phyloP scores from a whole-genome alignment of 2,329 filamentous ascomycete genomes.

The Amauroascus niger region DNA sequence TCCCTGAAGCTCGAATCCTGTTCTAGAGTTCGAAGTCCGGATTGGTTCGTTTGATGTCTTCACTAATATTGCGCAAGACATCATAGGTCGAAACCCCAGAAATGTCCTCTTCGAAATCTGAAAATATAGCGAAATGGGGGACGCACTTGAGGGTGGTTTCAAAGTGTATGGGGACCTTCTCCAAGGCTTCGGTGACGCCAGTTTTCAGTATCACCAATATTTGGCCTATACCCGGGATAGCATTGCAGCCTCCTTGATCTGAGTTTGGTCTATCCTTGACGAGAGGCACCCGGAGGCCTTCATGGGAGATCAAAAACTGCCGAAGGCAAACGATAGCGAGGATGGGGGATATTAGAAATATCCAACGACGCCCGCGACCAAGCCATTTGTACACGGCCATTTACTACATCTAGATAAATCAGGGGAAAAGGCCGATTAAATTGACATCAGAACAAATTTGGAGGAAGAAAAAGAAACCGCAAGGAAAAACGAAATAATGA shows the following conservation, averaged over 20 bases:
- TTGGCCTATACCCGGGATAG: conserved; percentile 32
- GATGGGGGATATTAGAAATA: background rate
- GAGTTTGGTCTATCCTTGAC: background rate
- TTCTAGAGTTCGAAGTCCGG: conserved; percentile 46
- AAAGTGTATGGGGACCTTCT: conserved; percentile 48
- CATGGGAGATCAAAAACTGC: background rate
- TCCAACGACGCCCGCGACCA: background rate
- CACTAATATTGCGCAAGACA: conserved; percentile 39
- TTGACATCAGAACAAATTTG: background rate
- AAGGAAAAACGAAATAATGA: too few species aligned
- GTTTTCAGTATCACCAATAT: conserved; percentile 50
- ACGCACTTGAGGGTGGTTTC: conserved; percentile 47
- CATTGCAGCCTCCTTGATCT: background rate
- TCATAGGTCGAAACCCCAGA: conserved; percentile 44
- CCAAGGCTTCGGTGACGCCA: conserved; percentile 47
- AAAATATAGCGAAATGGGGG: conserved; percentile 49
- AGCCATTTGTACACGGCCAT: background rate
- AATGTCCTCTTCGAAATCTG: conserved; percentile 47
- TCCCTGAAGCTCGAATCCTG: conserved; percentile 37
- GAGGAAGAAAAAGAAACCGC: background rate
- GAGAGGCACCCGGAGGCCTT: background rate
- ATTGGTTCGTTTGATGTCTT: conserved; percentile 31
- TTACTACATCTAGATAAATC: background rate
- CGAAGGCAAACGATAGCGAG: background rate
- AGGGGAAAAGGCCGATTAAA: background rate